These are phyloP conservation scores for Pistacia integerrima DNA, from an alignment of 345 rosid genomes.

Conservation along the genomic window DNA sequence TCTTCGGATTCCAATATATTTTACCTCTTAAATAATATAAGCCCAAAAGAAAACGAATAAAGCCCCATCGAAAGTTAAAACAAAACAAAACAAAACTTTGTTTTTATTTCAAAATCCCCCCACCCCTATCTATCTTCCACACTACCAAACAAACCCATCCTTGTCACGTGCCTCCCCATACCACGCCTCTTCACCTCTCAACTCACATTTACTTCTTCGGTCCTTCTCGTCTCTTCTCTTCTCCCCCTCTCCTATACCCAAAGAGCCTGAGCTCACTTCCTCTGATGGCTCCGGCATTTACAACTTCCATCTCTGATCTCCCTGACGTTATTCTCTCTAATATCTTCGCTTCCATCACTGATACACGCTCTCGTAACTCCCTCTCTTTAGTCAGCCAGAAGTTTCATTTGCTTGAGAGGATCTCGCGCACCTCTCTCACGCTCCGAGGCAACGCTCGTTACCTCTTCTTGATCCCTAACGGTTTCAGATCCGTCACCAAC, in stretches of 20 bases:
- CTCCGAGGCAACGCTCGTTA: constrained; percentile 92
- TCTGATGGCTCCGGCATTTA: neutral
- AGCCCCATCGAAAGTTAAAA: neutral
- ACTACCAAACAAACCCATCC: neutral
- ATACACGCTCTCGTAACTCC: constrained; percentile 70
- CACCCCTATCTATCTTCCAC: neutral
- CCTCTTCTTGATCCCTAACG: constrained; percentile 52
- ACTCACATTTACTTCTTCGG: neutral
- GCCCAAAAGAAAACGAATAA: neutral
- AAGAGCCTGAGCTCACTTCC: neutral
- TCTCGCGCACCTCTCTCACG: constrained; percentile 72
- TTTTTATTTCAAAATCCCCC: neutral
- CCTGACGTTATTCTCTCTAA: constrained; percentile 68
- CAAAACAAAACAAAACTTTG: neutral
- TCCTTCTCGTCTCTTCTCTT: neutral
- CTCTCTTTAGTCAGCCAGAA: constrained; percentile 70
- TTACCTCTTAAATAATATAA: no score
- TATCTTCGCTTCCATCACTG: constrained; percentile 53
- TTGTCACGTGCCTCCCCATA: neutral
- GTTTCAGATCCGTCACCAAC: constrained; percentile 64
- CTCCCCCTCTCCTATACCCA: neutral
- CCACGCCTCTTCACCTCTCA: neutral
- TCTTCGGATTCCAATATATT: no score
- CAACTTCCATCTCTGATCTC: constrained; percentile 53
- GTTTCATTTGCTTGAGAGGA: constrained; percentile 62